Base-by-base conservation (phyloP, 2,329 filamentous ascomycete genomes). In the Diaporthe amygdali region DNA sequence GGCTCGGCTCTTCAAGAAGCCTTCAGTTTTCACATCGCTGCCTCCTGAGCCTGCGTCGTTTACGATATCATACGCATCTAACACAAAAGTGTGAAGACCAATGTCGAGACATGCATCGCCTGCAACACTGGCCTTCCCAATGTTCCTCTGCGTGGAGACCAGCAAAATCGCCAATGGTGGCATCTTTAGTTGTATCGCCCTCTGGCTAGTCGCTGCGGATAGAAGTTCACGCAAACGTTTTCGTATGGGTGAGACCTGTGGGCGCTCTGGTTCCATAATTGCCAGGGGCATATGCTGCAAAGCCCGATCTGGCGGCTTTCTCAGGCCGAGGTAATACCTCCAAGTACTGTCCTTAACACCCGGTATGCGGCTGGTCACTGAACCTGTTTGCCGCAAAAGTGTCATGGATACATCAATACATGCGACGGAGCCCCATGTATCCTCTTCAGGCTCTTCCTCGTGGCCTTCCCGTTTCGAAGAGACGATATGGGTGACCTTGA, bases 11-110 rank as follows among this genome's bases (percentile, higher is more conserved):
- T 96, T 93, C 20, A 99, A 84, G 75, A 97, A 93, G 0, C 94
- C 95, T 78, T 98, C 96, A 0, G 95, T 97, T 82, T 98, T 98
- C 34, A 97, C 93, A 78, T 99, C 96, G 69, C 93, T 92, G 10
- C 94, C 94, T 67, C 94, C 94, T 1, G 92, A 93, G 54, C 93
- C 92, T 17, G 94, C 94, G 79, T 98, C 96, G n/a, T 94, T 96
- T 5, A 97, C 86, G 51, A 99, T 94, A 76, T 99, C 96, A 77
- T 97, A 97, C 0, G 94, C 93, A 79, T 98, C 95, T 66, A 99
- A 93, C 0, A 90, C 83, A 79, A 97, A 98, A 0, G 91, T 93
- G 79, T 99, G 96, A 20, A 98, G 86, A 4, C 96, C 96, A 73
- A 98, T 92, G 77, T 98, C 96, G 3, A 93, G 89, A 79, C 95